Evolutionary conservation across 2,329 filamentous ascomycete genomes (phyloP), one percentile per base, ranked within the genome.

Genomic region (Sporothrix brasiliensis): DNA sequence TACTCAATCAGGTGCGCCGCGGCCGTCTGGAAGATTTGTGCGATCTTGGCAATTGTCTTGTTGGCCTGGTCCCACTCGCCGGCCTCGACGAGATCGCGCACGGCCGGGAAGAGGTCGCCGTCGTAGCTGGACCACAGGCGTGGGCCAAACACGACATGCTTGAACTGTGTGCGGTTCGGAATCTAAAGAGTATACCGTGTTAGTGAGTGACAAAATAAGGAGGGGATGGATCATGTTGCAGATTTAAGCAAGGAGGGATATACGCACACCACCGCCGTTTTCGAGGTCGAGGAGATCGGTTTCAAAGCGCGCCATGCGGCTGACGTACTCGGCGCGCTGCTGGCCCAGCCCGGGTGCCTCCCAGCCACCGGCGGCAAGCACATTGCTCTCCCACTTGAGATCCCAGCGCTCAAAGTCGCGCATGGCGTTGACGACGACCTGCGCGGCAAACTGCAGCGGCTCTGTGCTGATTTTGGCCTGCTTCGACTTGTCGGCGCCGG

Each of bases 81-180:
- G 4, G 84, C 86, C 73, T 91, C 87, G 53, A 97, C 83, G 10
- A 91, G 89, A 76, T 97, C 94, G 70, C 92, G 86, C 70, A 97
- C 91, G n/a, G 90, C 90, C 0, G 94, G 94, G 81, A 96, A 96
- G 73, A 87, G 87, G 0, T 87, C 86, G 70, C 87, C 86, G 44
- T 91, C 86, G 74, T 90, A 87, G 50, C 86, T 88, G 47, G 89
- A 89, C 90, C 92, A 94, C 2, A 88, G 83, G 76, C 92, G 88
- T 0, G 95, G 95, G 1, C 92, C 94, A 78, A 94, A 97, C 70
- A 99, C 82, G 77, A 96, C 86, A 80, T 97, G 95, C 79, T 96
- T 97, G 85, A 93, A 99, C 80, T 98, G 95, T 5, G 91, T 92
- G 74, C 94, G 89, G 75, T 92, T 92, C 52, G 92, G 92, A 4